Evolutionary conservation across 2,329 filamentous ascomycete genomes (phyloP).

Genomic region (Helminthosporium solani): DNA sequence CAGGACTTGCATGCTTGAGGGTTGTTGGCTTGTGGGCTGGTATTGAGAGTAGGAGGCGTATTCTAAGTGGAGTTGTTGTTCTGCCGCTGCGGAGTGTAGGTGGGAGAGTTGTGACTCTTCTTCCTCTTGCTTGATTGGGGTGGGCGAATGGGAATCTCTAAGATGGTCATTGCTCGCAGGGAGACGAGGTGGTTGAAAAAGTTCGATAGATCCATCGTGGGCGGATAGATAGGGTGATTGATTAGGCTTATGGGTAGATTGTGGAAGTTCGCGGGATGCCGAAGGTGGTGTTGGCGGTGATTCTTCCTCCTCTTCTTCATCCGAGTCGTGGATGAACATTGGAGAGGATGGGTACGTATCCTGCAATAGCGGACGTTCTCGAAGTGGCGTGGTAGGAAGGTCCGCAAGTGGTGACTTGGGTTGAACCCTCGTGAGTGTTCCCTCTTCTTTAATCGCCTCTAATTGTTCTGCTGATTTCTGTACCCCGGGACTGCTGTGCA

Average conservation of each 20-base stretch:
- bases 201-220: neutral
- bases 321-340: constrained; percentile 26
- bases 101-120: constrained; percentile 29
- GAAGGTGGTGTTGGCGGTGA: neutral
- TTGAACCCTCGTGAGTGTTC: no score
- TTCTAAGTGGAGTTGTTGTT: constrained; percentile 35
- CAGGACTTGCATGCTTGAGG: constrained; percentile 32
- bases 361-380: neutral
- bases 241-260: neutral
- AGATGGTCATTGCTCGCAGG: constrained; percentile 10
- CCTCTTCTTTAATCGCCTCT: no score
- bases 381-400: constrained; percentile 14
- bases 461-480: neutral
- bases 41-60: constrained; percentile 38
- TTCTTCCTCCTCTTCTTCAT: constrained; percentile 8
- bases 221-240: neutral
- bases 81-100: constrained; percentile 36
- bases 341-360: constrained; percentile 27
- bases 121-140: constrained; percentile 8
- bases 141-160: constrained; percentile 26
- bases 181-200: constrained; percentile 1
- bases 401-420: neutral
- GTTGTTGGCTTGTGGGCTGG: constrained; percentile 12
- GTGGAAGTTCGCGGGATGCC: neutral
- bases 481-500: neutral